These are phyloP conservation scores for Agapanthus africanus DNA, from an alignment of 106 monocot species.

Conservation along the genomic window DNA sequence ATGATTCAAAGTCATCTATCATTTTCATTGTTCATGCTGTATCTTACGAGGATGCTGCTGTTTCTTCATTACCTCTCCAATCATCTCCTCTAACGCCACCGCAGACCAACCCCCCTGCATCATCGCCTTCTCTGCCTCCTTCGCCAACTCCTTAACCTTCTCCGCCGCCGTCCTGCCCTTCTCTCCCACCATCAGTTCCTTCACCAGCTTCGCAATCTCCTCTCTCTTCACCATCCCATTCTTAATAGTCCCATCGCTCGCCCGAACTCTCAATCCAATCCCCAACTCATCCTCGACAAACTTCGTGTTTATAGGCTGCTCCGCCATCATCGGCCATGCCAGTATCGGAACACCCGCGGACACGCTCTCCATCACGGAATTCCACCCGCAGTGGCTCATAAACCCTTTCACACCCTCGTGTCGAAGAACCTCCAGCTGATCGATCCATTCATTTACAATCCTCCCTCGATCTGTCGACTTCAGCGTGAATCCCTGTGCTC, in stretches of 20 bases:
- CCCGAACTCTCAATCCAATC: slow-evolving; percentile 15
- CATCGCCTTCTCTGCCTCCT: slow-evolving; percentile 11
- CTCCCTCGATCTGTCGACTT: not conserved
- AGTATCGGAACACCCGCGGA: slow-evolving; percentile 33
- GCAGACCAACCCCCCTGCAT: slow-evolving; percentile 18
- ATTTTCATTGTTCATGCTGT: too few species aligned
- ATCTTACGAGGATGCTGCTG: too few species aligned
- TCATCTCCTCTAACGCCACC: slow-evolving; percentile 4
- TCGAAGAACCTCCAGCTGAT: slow-evolving; percentile 29
- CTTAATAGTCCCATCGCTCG: not conserved
- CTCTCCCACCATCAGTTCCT: slow-evolving; percentile 18
- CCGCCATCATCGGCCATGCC: slow-evolving; percentile 50
- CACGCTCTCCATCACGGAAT: slow-evolving; percentile 55
- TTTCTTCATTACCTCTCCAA: too few species aligned
- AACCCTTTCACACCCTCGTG: slow-evolving; percentile 31
- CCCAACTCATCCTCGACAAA: slow-evolving; percentile 26
- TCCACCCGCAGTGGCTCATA: slow-evolving; percentile 70
- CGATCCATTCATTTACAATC: slow-evolving; percentile 27
- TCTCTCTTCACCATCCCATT: slow-evolving; percentile 11
- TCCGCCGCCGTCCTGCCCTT: slow-evolving; percentile 13
- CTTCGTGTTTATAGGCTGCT: slow-evolving; percentile 46
- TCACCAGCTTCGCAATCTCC: slow-evolving; percentile 13
- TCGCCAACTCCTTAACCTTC: slow-evolving; percentile 6
- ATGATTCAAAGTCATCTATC: too few species aligned
- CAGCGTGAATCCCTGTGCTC: not conserved